These are phyloP conservation scores for Penicillium sp. DNA, from an alignment of 2,329 filamentous ascomycete genomes.

Conservation along the genomic window DNA sequence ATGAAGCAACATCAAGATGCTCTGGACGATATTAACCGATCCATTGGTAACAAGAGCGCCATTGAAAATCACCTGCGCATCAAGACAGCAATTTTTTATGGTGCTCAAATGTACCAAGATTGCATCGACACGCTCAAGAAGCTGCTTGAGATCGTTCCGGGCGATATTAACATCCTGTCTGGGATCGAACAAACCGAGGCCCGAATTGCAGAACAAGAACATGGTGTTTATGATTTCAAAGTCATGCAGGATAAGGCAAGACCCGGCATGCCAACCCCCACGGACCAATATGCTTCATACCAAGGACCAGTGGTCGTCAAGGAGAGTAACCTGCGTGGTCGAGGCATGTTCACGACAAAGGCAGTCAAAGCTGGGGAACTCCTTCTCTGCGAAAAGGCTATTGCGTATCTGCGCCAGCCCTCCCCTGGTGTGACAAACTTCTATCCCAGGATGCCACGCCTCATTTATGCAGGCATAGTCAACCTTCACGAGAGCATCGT, in stretches of 20 bases:
- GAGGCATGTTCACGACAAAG: constrained; percentile 54
- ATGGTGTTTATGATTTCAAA: constrained; percentile 22
- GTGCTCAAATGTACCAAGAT: constrained; percentile 38
- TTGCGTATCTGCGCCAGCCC: constrained; percentile 22
- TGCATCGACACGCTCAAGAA: constrained; percentile 38
- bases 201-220: constrained; percentile 18
- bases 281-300: constrained; percentile 44
- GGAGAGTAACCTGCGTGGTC: constrained; percentile 43
- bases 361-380: constrained; percentile 53
- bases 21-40: constrained; percentile 30
- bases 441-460: no score
- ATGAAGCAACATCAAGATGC: constrained; percentile 35
- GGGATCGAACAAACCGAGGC: no score
- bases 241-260: constrained; percentile 31
- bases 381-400: constrained; percentile 59
- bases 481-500: neutral
- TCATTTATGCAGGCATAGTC: neutral
- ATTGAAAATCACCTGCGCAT: constrained; percentile 49
- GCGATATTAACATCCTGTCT: neutral
- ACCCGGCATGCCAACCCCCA: constrained; percentile 5
- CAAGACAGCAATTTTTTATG: constrained; percentile 48
- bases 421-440: no score
- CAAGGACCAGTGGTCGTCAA: constrained; percentile 45
- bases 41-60: constrained; percentile 6
- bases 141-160: constrained; percentile 36